Evolutionary conservation across 192 early-diverging fungal species (phyloP).

Genomic region (Coemansia sp.): DNA sequence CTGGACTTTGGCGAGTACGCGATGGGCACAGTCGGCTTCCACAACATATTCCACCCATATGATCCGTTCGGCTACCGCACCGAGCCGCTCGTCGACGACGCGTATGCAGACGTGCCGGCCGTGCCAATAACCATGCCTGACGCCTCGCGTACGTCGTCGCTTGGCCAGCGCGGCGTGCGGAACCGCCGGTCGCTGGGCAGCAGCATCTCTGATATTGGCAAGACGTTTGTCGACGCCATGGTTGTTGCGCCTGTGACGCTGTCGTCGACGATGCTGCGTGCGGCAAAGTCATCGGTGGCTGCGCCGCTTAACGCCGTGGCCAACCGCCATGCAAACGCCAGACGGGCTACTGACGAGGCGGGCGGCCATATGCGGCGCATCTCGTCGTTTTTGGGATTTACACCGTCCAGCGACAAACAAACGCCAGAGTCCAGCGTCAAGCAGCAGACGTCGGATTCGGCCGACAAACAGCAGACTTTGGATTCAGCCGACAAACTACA

Average conservation of each 20-base stretch:
- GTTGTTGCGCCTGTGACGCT: conserved; percentile 21
- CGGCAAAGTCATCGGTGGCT: conserved; percentile 17
- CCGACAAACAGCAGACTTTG: too few species aligned
- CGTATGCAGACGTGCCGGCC: conserved; percentile 53
- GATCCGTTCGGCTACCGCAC: conserved; percentile 73
- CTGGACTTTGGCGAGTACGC: conserved; percentile 54
- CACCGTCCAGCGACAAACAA: neutral
- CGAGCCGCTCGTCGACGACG: conserved; percentile 60
- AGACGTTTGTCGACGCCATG: conserved; percentile 27
- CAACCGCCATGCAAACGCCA: neutral
- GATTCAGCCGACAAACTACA: too few species aligned
- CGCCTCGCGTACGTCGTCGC: neutral
- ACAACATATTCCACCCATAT: conserved; percentile 76
- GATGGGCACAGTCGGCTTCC: conserved; percentile 56
- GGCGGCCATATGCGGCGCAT: neutral
- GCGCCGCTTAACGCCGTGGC: too few species aligned
- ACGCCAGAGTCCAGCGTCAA: too few species aligned
- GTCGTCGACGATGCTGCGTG: conserved; percentile 17
- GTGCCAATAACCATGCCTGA: conserved; percentile 30
- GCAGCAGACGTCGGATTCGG: too few species aligned
- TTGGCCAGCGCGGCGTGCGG: neutral
- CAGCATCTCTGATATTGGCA: conserved; percentile 29
- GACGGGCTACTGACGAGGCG: neutral
- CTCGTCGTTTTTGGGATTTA: neutral
- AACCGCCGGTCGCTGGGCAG: conserved; percentile 15